A percentile compares a stretch with the other conserved stretches of the same genome.
Conservation (phyloP, 176 grass and related monocot genomes). For the Phoenix dactylifera region DNA sequence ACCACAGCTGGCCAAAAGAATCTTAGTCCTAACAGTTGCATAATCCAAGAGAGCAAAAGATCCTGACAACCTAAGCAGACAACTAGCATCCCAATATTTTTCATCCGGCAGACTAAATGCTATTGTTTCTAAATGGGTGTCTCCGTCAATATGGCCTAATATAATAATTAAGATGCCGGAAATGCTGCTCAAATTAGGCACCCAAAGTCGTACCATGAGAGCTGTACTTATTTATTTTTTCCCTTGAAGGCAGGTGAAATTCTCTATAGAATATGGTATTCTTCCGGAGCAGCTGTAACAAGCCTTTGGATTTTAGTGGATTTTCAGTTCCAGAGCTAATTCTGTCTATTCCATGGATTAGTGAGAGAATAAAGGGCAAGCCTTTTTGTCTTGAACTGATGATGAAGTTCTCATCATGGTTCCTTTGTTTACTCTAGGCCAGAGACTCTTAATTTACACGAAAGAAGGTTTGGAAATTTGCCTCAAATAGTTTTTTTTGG, state of each 20-base stretch:
- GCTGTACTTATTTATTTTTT: neutral
- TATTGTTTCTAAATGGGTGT: neutral
- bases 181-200: slow-evolving; percentile 12
- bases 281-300: slow-evolving; percentile 33
- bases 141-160: neutral
- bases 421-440: slow-evolving; percentile 12
- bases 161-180: too few species aligned
- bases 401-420: slow-evolving; percentile 17
- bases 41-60: slow-evolving; percentile 12
- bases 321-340: slow-evolving; percentile 36
- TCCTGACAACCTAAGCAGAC: slow-evolving; percentile 10
- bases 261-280: neutral
- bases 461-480: neutral
- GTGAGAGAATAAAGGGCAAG: slow-evolving; percentile 18
- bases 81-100: slow-evolving; percentile 4
- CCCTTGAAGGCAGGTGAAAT: slow-evolving; percentile 25
- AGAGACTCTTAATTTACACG: slow-evolving; percentile 3
- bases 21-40: slow-evolving; percentile 18
- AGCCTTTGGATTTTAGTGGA: slow-evolving; percentile 7
- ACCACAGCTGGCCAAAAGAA: slow-evolving; percentile 11
- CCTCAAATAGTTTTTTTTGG: too few species aligned
- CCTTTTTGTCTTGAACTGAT: slow-evolving; percentile 40
- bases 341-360: slow-evolving; percentile 43
- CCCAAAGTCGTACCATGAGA: slow-evolving; percentile 15
- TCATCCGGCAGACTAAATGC: slow-evolving; percentile 5